These are phyloP conservation scores for Drosera capensis DNA, from an alignment of 148 eudicot species.

Conservation along the genomic window DNA sequence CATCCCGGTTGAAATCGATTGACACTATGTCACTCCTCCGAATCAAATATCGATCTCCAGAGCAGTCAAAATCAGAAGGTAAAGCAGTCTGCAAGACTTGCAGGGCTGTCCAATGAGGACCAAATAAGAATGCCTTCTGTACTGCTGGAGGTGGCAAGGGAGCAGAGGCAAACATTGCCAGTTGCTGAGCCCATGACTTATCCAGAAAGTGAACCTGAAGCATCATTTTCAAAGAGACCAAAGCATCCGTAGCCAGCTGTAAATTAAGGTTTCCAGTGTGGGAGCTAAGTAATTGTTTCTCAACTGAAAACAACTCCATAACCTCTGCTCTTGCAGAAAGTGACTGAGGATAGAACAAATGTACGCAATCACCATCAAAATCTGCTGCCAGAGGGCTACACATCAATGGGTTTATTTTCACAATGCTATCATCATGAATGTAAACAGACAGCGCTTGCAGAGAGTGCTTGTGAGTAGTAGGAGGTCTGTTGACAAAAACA, in stretches of 20 bases:
- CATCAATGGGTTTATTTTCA: slow-evolving; percentile 78
- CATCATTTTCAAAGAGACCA: slow-evolving; percentile 56
- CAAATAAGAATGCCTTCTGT: slow-evolving; percentile 23
- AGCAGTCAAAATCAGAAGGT: slow-evolving; percentile 46
- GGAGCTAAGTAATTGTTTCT: slow-evolving; percentile 80
- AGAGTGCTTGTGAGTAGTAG: slow-evolving; percentile 93
- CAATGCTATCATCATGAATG: slow-evolving; percentile 74
- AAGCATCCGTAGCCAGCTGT: slow-evolving; percentile 67
- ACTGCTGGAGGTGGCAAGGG: slow-evolving; percentile 43
- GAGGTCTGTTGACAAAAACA: slow-evolving; percentile 87
- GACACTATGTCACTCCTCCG: slow-evolving; percentile 37
- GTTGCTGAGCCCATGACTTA: slow-evolving; percentile 54
- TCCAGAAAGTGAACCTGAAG: slow-evolving; percentile 33
- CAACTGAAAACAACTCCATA: slow-evolving; percentile 85
- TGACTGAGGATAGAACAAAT: slow-evolving; percentile 91
- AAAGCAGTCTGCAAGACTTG: slow-evolving; percentile 59
- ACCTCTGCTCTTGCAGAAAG: slow-evolving; percentile 87
- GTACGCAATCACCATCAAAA: slow-evolving; percentile 92
- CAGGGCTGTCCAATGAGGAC: slow-evolving; percentile 64
- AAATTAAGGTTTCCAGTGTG: slow-evolving; percentile 84
- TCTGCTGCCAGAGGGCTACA: slow-evolving; percentile 96
- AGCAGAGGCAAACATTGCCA: slow-evolving; percentile 49
- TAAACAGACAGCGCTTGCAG: slow-evolving; percentile 70
- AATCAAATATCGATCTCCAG: slow-evolving; percentile 39
- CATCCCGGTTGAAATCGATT: slow-evolving; percentile 44